Conservation (phyloP, 1,139 yeast genomes). For the Arxiozyma heterogenica region DNA sequence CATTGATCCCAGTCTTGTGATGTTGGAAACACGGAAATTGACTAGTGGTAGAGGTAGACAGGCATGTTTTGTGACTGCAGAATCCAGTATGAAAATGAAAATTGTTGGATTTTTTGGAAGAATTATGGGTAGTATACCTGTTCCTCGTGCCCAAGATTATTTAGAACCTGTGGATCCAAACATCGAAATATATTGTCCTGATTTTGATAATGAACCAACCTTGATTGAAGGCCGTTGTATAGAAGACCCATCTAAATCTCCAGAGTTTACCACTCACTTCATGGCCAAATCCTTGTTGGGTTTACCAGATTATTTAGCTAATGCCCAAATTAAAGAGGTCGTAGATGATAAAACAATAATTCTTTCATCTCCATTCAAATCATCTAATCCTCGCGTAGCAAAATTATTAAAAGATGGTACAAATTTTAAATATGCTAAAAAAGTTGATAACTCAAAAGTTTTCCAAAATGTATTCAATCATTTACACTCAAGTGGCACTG, state of each 20-base stretch:
- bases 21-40: conserved; percentile 56
- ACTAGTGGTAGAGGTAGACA: conserved; percentile 62
- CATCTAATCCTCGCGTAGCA: conserved; percentile 35
- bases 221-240: conserved; percentile 12
- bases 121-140: conserved; percentile 78
- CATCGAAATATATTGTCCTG: conserved; percentile 10
- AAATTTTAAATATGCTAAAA: conserved; percentile 62
- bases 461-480: conserved; percentile 77
- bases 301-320: conserved; percentile 72
- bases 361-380: conserved; percentile 66
- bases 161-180: conserved; percentile 33
- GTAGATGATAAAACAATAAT: conserved; percentile 64
- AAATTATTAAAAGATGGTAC: conserved; percentile 46
- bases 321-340: conserved; percentile 59
- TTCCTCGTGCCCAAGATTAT: conserved; percentile 83
- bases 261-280: conserved; percentile 31
- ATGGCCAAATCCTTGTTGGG: conserved; percentile 62
- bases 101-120: conserved; percentile 71
- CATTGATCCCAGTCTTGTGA: conserved; percentile 58
- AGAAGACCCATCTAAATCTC: conserved; percentile 7
- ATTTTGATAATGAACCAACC: conserved; percentile 7
- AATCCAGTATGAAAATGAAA: conserved; percentile 56
- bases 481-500: conserved; percentile 65
- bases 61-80: conserved; percentile 81
- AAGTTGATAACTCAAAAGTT: conserved; percentile 76